Evolutionary conservation across 73 alveolate species (phyloP).

Genomic region (Paramecium tetraurelia): DNA sequence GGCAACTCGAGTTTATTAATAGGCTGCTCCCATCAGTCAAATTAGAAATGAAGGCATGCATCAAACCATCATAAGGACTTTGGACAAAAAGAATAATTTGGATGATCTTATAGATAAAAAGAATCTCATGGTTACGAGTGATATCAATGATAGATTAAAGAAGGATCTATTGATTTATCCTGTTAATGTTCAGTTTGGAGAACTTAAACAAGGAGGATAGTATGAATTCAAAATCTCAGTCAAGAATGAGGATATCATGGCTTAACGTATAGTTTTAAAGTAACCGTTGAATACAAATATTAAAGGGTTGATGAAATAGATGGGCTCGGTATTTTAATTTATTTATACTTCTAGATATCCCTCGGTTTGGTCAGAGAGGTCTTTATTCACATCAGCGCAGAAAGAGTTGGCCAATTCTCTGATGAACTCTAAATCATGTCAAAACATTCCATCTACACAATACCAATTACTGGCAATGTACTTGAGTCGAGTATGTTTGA

Average conservation of each 20-base stretch:
- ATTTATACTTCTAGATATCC: constrained; percentile 54
- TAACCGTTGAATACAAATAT: constrained; percentile 68
- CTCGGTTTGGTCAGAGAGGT: constrained; percentile 75
- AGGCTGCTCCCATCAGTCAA: constrained; percentile 94
- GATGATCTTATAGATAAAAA: constrained; percentile 92
- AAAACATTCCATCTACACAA: constrained; percentile 74
- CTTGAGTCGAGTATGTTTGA: constrained; percentile 42
- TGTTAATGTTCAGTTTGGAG: constrained; percentile 67
- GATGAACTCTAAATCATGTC: constrained; percentile 75
- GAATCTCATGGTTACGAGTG: constrained; percentile 94
- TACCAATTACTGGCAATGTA: constrained; percentile 74
- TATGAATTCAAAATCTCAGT: constrained; percentile 68
- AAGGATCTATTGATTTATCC: constrained; percentile 71
- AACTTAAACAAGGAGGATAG: constrained; percentile 62
- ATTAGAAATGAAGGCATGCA: constrained; percentile 96
- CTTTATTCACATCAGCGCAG: constrained; percentile 58
- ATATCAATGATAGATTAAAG: constrained; percentile 86
- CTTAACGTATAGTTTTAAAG: constrained; percentile 71
- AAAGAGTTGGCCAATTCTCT: constrained; percentile 60
- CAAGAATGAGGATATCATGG: constrained; percentile 82
- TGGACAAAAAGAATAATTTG: constrained; percentile 90
- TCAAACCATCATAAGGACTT: constrained; percentile 87
- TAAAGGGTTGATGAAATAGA: constrained; percentile 46
- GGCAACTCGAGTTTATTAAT: constrained; percentile 89
- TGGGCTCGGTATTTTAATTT: constrained; percentile 64